phyloP scores from a whole-genome alignment of 2,329 filamentous ascomycete species.

The Purpureocillium lavendulum region DNA sequence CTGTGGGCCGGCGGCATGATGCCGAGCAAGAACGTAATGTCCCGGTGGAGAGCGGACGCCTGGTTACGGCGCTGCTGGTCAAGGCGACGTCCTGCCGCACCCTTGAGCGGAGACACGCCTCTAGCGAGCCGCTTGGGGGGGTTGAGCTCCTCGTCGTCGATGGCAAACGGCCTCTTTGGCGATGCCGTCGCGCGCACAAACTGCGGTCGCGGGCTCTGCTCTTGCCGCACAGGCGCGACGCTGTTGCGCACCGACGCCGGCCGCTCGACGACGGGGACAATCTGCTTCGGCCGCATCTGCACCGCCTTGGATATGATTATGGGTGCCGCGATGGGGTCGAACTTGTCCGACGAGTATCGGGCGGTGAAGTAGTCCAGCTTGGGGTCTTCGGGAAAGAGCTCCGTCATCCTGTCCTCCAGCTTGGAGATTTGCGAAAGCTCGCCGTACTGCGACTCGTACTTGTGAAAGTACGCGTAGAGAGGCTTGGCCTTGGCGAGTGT shows the following conservation, averaged over 20 bases:
- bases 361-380: slow-evolving; percentile 66
- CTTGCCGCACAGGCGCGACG: slow-evolving; percentile 26
- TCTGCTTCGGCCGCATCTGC: slow-evolving; percentile 61
- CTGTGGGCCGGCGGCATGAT: slow-evolving; percentile 66
- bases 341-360: slow-evolving; percentile 62
- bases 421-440: slow-evolving; percentile 86
- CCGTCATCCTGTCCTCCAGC: slow-evolving; percentile 84
- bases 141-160: slow-evolving; percentile 64
- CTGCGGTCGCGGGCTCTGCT: slow-evolving; percentile 39
- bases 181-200: slow-evolving; percentile 41
- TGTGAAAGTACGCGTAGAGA: slow-evolving; percentile 86
- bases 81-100: slow-evolving; percentile 74
- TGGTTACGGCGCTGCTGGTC: slow-evolving; percentile 66
- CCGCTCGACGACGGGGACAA: slow-evolving; percentile 47
- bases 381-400: slow-evolving; percentile 86
- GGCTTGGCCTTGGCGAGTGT: slow-evolving; percentile 68
- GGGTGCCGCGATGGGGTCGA: slow-evolving; percentile 74
- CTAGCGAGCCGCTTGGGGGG: slow-evolving; percentile 80
- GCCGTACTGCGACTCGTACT: slow-evolving; percentile 90
- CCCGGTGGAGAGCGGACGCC: slow-evolving; percentile 62
- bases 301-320: slow-evolving; percentile 74
- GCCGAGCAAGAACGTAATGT: slow-evolving; percentile 56
- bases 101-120: slow-evolving; percentile 89
- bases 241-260: slow-evolving; percentile 35
- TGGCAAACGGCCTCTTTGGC: slow-evolving; percentile 52